Base-by-base conservation (phyloP, 2,329 filamentous ascomycete species). In the Neurospora sp. region DNA sequence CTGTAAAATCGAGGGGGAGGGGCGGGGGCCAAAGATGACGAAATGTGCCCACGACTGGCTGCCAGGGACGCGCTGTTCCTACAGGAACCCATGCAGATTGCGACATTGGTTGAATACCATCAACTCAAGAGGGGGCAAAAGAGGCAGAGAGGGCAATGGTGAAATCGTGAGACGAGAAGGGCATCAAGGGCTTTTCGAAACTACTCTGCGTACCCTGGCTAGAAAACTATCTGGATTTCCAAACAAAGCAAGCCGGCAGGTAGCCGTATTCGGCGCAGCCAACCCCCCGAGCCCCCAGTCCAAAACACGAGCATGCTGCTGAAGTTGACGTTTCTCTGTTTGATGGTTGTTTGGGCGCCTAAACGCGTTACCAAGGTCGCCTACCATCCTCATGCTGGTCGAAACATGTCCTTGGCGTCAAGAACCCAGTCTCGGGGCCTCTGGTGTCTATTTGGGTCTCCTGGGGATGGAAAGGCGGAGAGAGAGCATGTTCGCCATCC, bases 331-430 rank as follows among this genome's bases (percentile, higher is more conserved):
- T 74, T 77, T 74, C 73, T 77, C 74, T 78, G 81, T 82, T 82
- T 83, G 81, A 83, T 81, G 78, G 80, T 80, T 83, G 82, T 83
- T 81, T 82, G 77, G 79, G 78, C 76, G 76, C 68, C 70, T 72
- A 78, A 75, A 78, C 80, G 77, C 80, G 79, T 62, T 62, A 62
- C 52, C 52, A 62, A 33, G 52, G 23, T 62, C 52, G 12, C 12
- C 75, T 77, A 74, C 74, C 75, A 79, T 76, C 78, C 75, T 79
- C 76, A 81, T 80, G 78, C 80, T 78, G 74, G 77, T 77, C 78
- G 77, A 81, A 81, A 81, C 78, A 77, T 72, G 72, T 75, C 73
- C 71, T 71, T 74, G 73, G 70, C 75, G 74, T 73, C 74, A 74
- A 70, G 68, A 72, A 73, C 73, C 75, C 73, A 68, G 73, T 72